Evolutionary conservation across 768 basidiomycete genomes (phyloP), one percentile per base, ranked within the genome.

Genomic region (Agrocybe praecox): DNA sequence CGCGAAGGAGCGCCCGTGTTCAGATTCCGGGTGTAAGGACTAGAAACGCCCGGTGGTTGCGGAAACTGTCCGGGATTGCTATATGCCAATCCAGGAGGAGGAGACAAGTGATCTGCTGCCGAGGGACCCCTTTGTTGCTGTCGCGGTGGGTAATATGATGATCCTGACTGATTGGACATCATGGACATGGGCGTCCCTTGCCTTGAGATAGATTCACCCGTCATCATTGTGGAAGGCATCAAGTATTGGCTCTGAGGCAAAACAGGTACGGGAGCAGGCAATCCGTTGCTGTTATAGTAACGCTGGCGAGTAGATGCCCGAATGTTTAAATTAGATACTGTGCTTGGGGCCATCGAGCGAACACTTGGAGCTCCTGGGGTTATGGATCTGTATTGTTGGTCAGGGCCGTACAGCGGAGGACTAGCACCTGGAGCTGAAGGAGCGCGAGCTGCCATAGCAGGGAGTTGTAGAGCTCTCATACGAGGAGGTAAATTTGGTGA

Each of bases 281-380:
- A 49, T 17, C 63, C 46, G 21, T 59, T 57, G 33, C 53, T 59
- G 23, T 57, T 56, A 21, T 59, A 49, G 21, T 64, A 64, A n/a
- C 55, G 57, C 50, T 61, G 55, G 36, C 58, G 49, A 18, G 63
- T 56, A n/a, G 56, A 61, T n/a, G 57, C 58, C 7, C 60, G 56
- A 5, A 61, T 58, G 34, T 40, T 40, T n/a, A 40, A 40, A 40
- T 60, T 64, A 14, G 63, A 64, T n/a, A 46, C 44, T 24, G 52
- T 47, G 23, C 54, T 63, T 12, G 59, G 55, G 7, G 55, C 52
- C 29, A 62, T 61, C 2, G 65, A 67, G 19, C 55, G 60, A 17
- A 64, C 45, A 40, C 36, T 40, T n/a, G 12, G 6, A n/a, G 65
- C 64, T 18, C 49, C 60, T 52, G 65, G 63, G 34, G 58, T 67